Conservation (phyloP, 331 rosid species). For the Quercus tomentella region DNA sequence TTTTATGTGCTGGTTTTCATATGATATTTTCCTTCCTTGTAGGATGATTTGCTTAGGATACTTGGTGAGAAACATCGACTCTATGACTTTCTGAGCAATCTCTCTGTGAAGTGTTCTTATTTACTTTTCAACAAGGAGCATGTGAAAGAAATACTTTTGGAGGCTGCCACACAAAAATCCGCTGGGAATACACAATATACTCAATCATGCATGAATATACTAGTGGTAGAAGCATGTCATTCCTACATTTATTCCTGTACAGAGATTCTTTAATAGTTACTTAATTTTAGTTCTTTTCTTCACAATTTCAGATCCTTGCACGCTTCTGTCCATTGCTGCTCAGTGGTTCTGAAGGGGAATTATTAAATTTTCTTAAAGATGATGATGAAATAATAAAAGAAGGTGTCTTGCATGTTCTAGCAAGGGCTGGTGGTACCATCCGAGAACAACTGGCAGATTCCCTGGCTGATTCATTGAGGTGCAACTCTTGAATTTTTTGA, state of each 20-base stretch:
- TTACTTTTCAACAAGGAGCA: conserved; percentile 94
- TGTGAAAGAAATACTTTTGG: conserved; percentile 69
- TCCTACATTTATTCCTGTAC: conserved; percentile 7
- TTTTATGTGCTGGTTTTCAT: conserved; percentile 16
- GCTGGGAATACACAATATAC: conserved; percentile 38
- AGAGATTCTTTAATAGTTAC: not conserved
- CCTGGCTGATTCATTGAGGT: conserved; percentile 78
- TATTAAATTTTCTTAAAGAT: conserved; percentile 76
- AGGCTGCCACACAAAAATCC: conserved; percentile 53
- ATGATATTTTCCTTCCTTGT: conserved; percentile 21
- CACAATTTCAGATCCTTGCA: conserved; percentile 74
- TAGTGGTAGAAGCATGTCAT: conserved; percentile 65
- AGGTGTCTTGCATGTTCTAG: conserved; percentile 74
- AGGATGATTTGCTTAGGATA: conserved; percentile 87
- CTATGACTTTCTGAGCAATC: conserved; percentile 63
- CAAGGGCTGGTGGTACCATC: conserved; percentile 93
- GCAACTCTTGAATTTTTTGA: conserved; percentile 10
- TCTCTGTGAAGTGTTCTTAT: conserved; percentile 83
- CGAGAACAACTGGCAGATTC: conserved; percentile 75
- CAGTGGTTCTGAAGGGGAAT: conserved; percentile 73
- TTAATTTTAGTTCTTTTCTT: not conserved
- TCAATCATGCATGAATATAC: conserved; percentile 66
- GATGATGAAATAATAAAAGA: conserved; percentile 75
- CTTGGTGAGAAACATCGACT: conserved; percentile 91
- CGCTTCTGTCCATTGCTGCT: conserved; percentile 84